Base-by-base conservation (phyloP, 1,284 basidiomycete species). In the Bondarzewia mesenterica region DNA sequence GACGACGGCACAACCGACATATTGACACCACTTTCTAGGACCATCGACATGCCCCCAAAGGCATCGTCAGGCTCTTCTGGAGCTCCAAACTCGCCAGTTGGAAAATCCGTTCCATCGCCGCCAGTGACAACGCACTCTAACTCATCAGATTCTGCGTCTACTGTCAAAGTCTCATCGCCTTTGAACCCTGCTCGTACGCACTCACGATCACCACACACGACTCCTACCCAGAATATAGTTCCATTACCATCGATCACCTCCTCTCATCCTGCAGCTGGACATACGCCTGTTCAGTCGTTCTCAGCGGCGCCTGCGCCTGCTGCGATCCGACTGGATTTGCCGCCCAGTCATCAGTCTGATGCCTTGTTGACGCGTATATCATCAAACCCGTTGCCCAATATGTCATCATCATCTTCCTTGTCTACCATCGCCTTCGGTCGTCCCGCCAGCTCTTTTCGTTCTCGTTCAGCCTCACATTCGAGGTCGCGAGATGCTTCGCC, bases 321-420 rank as follows among this genome's bases (percentile, higher is more conserved):
- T 16, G 14, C 23, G 37, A 29, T 26, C 46, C n/a, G 36, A 23
- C 8, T 15, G 15, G 29, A 8, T 35, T 51, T 1, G 38, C 43
- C 8, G 54, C 53, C 8, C 38, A 8, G 20, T 12, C 41, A 12
- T 27, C 41, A 16, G 21, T 12, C 22, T 12, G 41, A 23, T 18
- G 10, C 26, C 7, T 23, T 23, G 22, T 51, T 63, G 35, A 42
- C 54, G 3, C 60, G 62, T 44, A 54, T 63, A 46, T 47, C 48
- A 26, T 63, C 62, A 14, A 61, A 57, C 42, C 58, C 60, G 5
- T 45, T 58, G 1, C 58, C 58, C 1, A 48, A 46, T 23, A 39
- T 49, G 7, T 27, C 47, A 44, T 57, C 39, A 6, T 21, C 18
- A 22, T 18, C 38, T 25, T 43, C 42, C 2, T 40, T 43, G 7